Evolutionary conservation across 2,329 filamentous ascomycete species (phyloP), one percentile per base, ranked within the genome.

Genomic region (Arthrobotrys sphaeroides): DNA sequence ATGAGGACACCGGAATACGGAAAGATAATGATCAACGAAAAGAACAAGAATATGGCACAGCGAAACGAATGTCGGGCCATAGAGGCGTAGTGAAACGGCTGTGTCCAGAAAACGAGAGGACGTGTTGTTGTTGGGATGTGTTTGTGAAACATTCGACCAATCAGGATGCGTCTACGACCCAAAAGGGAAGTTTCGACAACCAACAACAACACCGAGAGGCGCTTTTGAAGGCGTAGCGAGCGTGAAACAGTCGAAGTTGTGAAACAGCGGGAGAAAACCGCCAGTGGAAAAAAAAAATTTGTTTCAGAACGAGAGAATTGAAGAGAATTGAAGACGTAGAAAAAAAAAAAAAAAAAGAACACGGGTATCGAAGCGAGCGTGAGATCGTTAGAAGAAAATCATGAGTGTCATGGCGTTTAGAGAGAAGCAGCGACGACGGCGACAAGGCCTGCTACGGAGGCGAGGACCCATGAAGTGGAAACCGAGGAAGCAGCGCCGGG

Each of bases 101-200:
- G 65, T 47, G 51, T 16, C 55, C 43, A 12, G 9, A 42, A 26
- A 5, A 16, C 31, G 49, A 49, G 53, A n/a, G 20, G 45, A 38
- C 61, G 61, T 73, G 61, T 74, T 67, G 70, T 68, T 68, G 65
- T 20, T 26, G 16, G 38, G 24, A 28, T 42, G 26, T 45, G 42
- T 53, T 55, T 61, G 40, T 40, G 33, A 38, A 47, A 66, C 33
- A 67, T 33, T 31, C 12, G 31, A n/a, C 70, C 70, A 74, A 74
- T 74, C 62, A 62, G 55, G 42, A 61, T 40, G 55, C 62, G 45
- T 59, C 36, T 68, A 51, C 62, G 24, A 28, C 55, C 62, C 70
- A 57, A 74, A 74, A 68, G 49, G 70, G 70, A 74, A 74, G 70
- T 74, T 62, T 67, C 70, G 45, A 74, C 70, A 68, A 74, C 70